Base-by-base conservation (phyloP, 169 alveolate species). In the Amoebophrya sp. region DNA sequence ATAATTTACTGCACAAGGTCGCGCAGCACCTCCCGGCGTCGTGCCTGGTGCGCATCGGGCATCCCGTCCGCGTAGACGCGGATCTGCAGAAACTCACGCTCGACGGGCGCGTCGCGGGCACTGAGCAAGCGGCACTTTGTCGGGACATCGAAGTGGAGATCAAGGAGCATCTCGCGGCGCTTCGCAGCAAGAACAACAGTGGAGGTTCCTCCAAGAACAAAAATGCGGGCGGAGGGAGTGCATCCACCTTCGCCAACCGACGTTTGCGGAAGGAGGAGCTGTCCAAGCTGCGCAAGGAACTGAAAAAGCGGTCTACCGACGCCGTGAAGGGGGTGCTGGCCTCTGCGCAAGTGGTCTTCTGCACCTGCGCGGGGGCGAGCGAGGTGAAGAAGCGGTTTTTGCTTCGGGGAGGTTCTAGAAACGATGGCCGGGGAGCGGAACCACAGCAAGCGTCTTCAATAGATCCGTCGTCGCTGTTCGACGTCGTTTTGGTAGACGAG, bases 401-500 rank as follows among this genome's bases (percentile, higher is more conserved):
- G 77, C 33, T n/a, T 77, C 89, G 89, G 89, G 38, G 40, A 23
- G 32, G 89, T 32, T 23, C n/a, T 18, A 0, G 77, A 0, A 18
- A 18, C 77, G 77, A 77, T 38, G 40, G 89, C 54, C 40, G 77
- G 12, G 90, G 77, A 3, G 90, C 29, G n/a, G 90, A 18, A 23
- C 47, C 89, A 47, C 33, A n/a, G 39, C 40, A 41, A 35, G 32
- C 89, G 35, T 14, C n/a, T 12, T 53, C 77, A 53, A 23, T 23
- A 53, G 77, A 53, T 53, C 12, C 77, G 23, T 0, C 33, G n/a
- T n/a, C 54, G 40, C 77, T 40, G 54, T 93, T 93, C 32, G 94
- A 93, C 55, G 93, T 91, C 39, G 94, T 91, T 40, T 89, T 93
- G 90, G 90, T 93, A 39, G 94, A 93, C 39, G 94, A 93, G 77